These are phyloP conservation scores for Xylaria multiplex DNA, from an alignment of 2,329 filamentous ascomycete species.

Conservation along the genomic window DNA sequence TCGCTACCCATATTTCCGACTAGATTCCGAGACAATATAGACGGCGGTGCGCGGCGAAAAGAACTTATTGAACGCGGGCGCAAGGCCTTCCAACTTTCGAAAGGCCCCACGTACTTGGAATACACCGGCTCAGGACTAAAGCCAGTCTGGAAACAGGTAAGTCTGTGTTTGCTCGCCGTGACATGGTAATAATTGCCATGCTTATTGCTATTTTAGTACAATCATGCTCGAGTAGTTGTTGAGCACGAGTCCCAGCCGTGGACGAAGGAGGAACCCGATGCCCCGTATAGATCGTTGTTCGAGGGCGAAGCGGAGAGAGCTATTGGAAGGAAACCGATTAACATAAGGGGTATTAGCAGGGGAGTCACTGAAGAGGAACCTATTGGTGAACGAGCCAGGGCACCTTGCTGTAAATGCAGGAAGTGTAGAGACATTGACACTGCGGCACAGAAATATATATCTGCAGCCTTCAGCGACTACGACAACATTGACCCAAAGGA, in stretches of 20 bases:
- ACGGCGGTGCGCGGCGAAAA: conserved; percentile 26
- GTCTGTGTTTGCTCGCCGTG: not conserved
- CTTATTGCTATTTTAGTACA: conserved; percentile 14
- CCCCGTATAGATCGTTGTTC: not conserved
- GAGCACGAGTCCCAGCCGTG: conserved; percentile 4
- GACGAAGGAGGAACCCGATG: not conserved
- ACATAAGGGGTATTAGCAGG: too few relatives aligned
- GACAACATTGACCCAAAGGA: conserved; percentile 33
- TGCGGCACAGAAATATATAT: conserved; percentile 24
- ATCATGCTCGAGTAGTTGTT: conserved; percentile 17
- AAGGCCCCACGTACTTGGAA: conserved; percentile 34
- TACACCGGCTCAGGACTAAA: conserved; percentile 32
- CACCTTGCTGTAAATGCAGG: conserved; percentile 32
- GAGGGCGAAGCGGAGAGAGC: not conserved
- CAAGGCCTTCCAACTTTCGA: conserved; percentile 29
- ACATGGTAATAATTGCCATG: not conserved
- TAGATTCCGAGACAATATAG: conserved; percentile 27
- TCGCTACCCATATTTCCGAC: conserved; percentile 35
- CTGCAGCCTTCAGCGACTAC: conserved; percentile 32
- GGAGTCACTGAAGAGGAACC: conserved; percentile 27
- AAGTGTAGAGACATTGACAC: conserved; percentile 23
- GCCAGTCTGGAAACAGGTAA: conserved; percentile 32
- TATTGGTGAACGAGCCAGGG: conserved; percentile 32
- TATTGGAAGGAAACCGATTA: too few relatives aligned
- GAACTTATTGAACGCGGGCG: conserved; percentile 34